Conservation (phyloP, 306 rosid genomes). For the Lupinus albus region DNA sequence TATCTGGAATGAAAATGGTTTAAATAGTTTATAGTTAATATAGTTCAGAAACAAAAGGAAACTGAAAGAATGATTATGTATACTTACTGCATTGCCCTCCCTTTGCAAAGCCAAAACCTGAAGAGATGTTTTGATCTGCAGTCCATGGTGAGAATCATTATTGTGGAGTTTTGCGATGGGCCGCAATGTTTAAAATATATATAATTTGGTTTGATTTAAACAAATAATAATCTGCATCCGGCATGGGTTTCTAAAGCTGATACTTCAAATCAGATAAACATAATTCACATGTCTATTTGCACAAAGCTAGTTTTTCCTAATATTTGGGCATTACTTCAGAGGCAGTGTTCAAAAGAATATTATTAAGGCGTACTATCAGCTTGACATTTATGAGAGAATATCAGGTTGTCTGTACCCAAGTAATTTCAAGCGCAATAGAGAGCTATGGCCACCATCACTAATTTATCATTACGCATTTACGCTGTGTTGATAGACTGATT, state of each 20-base stretch:
- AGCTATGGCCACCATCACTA: background rate
- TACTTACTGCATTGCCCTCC: slow-evolving; percentile 65
- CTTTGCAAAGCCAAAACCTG: slow-evolving; percentile 79
- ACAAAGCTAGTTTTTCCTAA: background rate
- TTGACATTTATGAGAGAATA: slow-evolving; percentile 20
- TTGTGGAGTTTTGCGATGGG: background rate
- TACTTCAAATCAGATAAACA: background rate
- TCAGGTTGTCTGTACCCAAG: slow-evolving; percentile 5
- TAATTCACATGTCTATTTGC: background rate
- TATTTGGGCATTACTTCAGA: background rate
- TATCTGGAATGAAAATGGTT: slow-evolving; percentile 49
- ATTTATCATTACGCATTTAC: background rate
- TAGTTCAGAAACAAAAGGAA: slow-evolving; percentile 28
- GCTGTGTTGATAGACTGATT: background rate
- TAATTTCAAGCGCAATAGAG: slow-evolving; percentile 8
- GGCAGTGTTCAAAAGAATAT: background rate
- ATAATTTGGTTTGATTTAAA: background rate
- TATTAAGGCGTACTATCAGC: no score
- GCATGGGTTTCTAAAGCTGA: slow-evolving; percentile 18
- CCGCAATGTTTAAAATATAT: background rate
- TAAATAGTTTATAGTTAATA: slow-evolving; percentile 23
- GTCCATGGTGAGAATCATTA: slow-evolving; percentile 2
- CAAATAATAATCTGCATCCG: background rate
- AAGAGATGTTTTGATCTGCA: slow-evolving; percentile 81
- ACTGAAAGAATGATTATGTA: background rate